phyloP scores from a whole-genome alignment of 495 filamentous ascomycete genomes.

The Lophiostoma macrostomum region DNA sequence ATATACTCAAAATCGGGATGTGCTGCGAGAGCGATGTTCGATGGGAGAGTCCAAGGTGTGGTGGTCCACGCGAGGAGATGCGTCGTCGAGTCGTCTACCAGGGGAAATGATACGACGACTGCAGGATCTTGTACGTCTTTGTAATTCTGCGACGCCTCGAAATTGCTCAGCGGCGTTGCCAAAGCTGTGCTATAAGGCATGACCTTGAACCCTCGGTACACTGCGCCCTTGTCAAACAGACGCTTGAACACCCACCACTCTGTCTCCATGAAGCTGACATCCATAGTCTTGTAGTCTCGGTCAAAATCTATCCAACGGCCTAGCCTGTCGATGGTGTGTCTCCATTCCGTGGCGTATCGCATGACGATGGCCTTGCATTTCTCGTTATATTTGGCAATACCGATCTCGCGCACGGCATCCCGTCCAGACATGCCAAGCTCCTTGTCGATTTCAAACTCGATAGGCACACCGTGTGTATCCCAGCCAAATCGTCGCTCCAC shows the following conservation, averaged over 20 bases:
- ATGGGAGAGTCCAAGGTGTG: constrained; percentile 93
- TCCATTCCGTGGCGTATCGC: constrained; percentile 87
- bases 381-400: constrained; percentile 86
- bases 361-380: constrained; percentile 95
- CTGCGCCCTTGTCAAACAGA: constrained; percentile 80
- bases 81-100: constrained; percentile 71
- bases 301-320: constrained; percentile 99
- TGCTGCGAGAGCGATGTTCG: constrained; percentile 73
- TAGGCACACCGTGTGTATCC: constrained; percentile 95
- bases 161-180: constrained; percentile 84
- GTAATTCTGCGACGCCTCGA: constrained; percentile 92
- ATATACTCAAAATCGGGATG: constrained; percentile 92
- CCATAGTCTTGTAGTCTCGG: constrained; percentile 98
- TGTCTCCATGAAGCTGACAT: constrained; percentile 91
- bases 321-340: constrained; percentile 79
- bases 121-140: constrained; percentile 91
- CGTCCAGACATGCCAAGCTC: constrained; percentile 85
- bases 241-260: constrained; percentile 97
- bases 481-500: constrained; percentile 72
- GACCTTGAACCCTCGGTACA: constrained; percentile 85
- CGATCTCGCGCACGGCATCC: constrained; percentile 81
- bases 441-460: constrained; percentile 99
- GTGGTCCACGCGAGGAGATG: constrained; percentile 84
- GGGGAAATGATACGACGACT: constrained; percentile 84
- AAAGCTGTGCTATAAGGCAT: constrained; percentile 95